These are phyloP conservation scores for Myxozyma melibiosi DNA, from an alignment of 805 yeast species.

Conservation along the genomic window DNA sequence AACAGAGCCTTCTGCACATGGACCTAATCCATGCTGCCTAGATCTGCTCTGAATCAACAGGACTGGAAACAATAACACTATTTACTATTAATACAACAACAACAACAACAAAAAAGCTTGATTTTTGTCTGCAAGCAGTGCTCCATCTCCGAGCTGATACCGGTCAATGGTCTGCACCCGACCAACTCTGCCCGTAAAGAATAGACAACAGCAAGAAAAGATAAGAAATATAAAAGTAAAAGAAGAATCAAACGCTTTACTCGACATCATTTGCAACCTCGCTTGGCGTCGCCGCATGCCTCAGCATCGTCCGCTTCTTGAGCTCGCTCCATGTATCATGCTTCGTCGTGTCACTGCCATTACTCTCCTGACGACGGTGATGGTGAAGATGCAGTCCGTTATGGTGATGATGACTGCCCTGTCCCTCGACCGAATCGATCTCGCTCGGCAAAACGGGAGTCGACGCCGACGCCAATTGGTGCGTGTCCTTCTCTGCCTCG, in stretches of 20 bases:
- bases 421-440: not conserved
- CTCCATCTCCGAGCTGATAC: not conserved
- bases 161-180: not conserved
- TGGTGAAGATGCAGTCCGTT: not conserved
- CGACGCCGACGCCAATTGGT: not conserved
- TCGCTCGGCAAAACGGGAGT: not conserved
- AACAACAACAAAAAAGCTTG: too few species aligned
- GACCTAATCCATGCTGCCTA: too few species aligned
- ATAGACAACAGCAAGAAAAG: not conserved
- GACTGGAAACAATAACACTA: too few species aligned
- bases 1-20: too few species aligned
- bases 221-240: not conserved
- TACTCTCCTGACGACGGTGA: not conserved
- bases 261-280: not conserved
- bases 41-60: too few species aligned
- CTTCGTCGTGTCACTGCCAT: not conserved
- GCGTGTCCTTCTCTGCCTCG: not conserved
- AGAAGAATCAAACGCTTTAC: not conserved
- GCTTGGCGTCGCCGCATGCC: constrained; percentile 12
- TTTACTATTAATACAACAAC: too few species aligned
- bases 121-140: not conserved
- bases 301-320: constrained; percentile 24
- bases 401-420: too few species aligned
- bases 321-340: constrained; percentile 23
- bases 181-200: not conserved